These are phyloP conservation scores for Schizochytrium sp. DNA, from an alignment of 108 stramenopile species.

Conservation along the genomic window DNA sequence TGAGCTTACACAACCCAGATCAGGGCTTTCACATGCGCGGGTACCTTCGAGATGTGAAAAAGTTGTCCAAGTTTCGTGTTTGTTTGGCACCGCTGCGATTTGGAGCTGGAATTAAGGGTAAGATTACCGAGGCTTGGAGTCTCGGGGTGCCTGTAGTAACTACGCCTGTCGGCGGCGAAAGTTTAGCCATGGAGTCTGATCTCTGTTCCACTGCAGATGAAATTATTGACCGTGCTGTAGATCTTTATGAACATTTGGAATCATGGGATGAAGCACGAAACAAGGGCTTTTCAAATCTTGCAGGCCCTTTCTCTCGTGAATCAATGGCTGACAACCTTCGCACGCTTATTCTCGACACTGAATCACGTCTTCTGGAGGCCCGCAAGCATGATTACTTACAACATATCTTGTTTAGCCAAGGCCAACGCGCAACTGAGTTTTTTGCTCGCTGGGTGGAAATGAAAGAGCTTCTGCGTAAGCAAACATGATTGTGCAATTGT, in stretches of 20 bases:
- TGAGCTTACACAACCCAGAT: slow-evolving; percentile 65
- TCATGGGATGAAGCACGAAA: slow-evolving; percentile 66
- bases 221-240: slow-evolving; percentile 74
- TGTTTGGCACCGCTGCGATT: slow-evolving; percentile 83
- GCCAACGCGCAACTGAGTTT: slow-evolving; percentile 79
- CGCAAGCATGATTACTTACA: slow-evolving; percentile 71
- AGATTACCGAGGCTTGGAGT: slow-evolving; percentile 84
- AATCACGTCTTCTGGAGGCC: slow-evolving; percentile 58
- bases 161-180: slow-evolving; percentile 82
- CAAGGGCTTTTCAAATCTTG: slow-evolving; percentile 66
- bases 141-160: slow-evolving; percentile 83
- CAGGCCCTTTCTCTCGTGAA: not conserved
- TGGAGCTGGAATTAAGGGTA: slow-evolving; percentile 88
- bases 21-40: slow-evolving; percentile 80
- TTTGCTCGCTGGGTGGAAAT: slow-evolving; percentile 83
- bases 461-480: slow-evolving; percentile 62
- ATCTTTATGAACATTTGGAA: slow-evolving; percentile 66
- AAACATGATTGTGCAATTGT: not conserved
- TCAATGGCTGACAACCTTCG: not conserved
- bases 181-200: slow-evolving; percentile 67
- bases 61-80: slow-evolving; percentile 70
- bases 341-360: slow-evolving; percentile 25
- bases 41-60: slow-evolving; percentile 68
- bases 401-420: slow-evolving; percentile 79
- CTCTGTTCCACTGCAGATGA: slow-evolving; percentile 64